Conservation (phyloP, 1,284 basidiomycete species). For the Ustilago nuda region DNA sequence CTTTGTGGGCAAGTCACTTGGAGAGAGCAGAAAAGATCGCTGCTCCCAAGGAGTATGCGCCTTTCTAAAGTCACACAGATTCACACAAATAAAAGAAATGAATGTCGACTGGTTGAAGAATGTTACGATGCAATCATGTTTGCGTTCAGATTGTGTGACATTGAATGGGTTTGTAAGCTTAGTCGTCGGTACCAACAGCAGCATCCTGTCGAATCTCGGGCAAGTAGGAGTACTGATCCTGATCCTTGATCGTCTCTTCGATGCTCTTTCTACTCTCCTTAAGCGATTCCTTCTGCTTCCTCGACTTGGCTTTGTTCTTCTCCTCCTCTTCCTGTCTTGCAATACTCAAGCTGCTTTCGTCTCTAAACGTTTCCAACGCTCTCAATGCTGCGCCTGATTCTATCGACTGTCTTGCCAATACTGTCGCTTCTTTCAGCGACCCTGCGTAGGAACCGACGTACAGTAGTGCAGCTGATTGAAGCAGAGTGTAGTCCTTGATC, state of each 20-base stretch:
- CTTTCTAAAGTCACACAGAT: constrained; percentile 22
- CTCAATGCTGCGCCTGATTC: constrained; percentile 44
- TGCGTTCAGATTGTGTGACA: background rate
- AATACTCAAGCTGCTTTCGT: constrained; percentile 40
- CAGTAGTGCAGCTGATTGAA: constrained; percentile 64
- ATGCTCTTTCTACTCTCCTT: constrained; percentile 39
- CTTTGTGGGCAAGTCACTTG: constrained; percentile 45
- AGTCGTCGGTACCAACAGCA: constrained; percentile 52
- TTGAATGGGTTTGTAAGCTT: background rate
- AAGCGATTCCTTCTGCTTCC: constrained; percentile 17
- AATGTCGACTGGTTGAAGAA: background rate
- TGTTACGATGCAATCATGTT: background rate
- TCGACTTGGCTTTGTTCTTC: constrained; percentile 6
- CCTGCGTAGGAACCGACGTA: constrained; percentile 58
- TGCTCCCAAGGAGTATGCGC: constrained; percentile 36
- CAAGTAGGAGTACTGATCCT: constrained; percentile 55
- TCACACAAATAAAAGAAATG: background rate
- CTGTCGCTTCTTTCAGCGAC: constrained; percentile 20
- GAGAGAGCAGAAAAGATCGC: constrained; percentile 28
- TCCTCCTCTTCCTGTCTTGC: constrained; percentile 23
- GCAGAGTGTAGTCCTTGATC: constrained; percentile 62
- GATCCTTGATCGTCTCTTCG: constrained; percentile 32
- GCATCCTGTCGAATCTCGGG: constrained; percentile 53
- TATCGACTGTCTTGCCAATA: constrained; percentile 42
- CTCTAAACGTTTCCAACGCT: constrained; percentile 49